phyloP scores from a whole-genome alignment of 768 basidiomycete species.

The Obba rivulosa region DNA sequence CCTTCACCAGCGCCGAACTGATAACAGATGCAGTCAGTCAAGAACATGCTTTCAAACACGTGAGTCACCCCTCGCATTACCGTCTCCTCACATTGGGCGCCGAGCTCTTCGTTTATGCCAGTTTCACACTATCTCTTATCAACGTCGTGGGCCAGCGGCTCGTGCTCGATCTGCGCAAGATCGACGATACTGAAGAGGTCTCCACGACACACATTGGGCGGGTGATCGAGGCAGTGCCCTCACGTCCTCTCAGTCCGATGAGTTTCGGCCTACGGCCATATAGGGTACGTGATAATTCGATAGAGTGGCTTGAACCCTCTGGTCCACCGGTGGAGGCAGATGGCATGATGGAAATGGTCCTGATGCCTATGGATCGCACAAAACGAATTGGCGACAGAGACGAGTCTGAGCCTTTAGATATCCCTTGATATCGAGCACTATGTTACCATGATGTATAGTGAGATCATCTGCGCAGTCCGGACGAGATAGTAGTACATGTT shows the following conservation, averaged over 20 bases:
- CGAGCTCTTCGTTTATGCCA: background rate
- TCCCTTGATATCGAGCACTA: too few relatives aligned
- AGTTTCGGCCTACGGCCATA: too few relatives aligned
- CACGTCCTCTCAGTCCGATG: slow-evolving; percentile 1
- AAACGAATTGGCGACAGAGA: too few relatives aligned
- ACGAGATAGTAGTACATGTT: too few relatives aligned
- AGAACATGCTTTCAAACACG: slow-evolving; percentile 10
- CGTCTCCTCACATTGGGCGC: background rate
- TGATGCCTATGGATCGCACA: too few relatives aligned
- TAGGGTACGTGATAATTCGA: too few relatives aligned
- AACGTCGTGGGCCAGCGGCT: slow-evolving; percentile 13
- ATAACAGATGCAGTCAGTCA: slow-evolving; percentile 3
- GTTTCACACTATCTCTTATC: slow-evolving; percentile 10
- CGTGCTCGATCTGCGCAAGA: slow-evolving; percentile 15
- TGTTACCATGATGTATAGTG: too few relatives aligned
- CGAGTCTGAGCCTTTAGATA: too few relatives aligned
- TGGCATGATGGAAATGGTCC: too few relatives aligned
- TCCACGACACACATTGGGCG: slow-evolving; percentile 13
- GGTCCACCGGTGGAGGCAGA: too few relatives aligned
- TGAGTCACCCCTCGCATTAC: background rate
- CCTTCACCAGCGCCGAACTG: background rate
- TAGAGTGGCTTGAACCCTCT: too few relatives aligned
- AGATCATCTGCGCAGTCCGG: too few relatives aligned
- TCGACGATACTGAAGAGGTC: slow-evolving; percentile 3
- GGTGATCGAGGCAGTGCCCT: slow-evolving; percentile 7